Conservation (phyloP, 148 eudicot genomes). For the Oxyria digyna region DNA sequence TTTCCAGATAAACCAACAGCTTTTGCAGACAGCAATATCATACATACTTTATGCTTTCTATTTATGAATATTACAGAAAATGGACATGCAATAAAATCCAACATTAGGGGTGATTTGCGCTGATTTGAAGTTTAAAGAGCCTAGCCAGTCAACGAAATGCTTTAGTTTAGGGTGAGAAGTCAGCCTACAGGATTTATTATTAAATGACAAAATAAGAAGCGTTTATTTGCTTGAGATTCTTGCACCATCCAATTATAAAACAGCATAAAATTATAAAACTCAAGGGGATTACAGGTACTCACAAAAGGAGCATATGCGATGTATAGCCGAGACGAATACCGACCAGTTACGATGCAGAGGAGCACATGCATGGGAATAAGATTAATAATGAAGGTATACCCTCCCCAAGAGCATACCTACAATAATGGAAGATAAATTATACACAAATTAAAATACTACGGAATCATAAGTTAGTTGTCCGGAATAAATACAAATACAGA, state of each 20-base stretch:
- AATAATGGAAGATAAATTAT: neutral
- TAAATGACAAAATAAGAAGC: neutral
- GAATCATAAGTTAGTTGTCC: neutral
- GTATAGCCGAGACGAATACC: conserved; percentile 84
- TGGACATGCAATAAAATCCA: too few relatives aligned
- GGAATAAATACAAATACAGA: conserved; percentile 4
- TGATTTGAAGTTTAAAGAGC: too few relatives aligned
- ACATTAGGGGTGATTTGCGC: too few relatives aligned
- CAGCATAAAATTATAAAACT: neutral
- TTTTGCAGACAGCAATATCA: too few relatives aligned
- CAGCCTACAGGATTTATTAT: neutral
- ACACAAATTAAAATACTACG: neutral
- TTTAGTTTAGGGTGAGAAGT: too few relatives aligned
- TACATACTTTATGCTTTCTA: too few relatives aligned
- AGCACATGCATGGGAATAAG: conserved; percentile 97
- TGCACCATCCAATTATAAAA: neutral
- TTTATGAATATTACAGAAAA: too few relatives aligned
- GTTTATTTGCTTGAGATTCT: neutral
- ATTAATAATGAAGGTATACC: conserved; percentile 93
- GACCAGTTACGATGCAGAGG: conserved; percentile 88
- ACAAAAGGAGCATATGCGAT: conserved; percentile 96
- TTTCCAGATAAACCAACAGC: too few relatives aligned
- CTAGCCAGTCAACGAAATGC: too few relatives aligned
- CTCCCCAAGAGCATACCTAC: conserved; percentile 99
- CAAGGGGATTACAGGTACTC: conserved; percentile 21